Base-by-base conservation (phyloP, 23 red algal species). In the Gracilaria vermiculophylla region DNA sequence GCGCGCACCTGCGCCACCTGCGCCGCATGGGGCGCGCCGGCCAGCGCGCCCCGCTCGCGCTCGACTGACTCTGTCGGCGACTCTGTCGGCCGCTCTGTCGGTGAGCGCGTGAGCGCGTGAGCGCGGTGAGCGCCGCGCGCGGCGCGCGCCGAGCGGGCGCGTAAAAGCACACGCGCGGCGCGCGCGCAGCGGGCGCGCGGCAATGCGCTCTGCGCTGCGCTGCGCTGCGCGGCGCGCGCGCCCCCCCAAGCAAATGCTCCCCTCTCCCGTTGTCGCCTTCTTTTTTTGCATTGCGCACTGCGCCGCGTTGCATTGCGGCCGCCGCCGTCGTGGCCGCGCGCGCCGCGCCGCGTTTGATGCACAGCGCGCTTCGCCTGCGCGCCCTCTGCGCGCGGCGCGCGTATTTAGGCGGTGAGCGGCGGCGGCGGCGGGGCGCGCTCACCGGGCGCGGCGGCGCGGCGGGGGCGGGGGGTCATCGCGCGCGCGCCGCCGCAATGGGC, bases 1-100 rank as follows among this genome's bases (percentile, higher is more conserved):
- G 35, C 27, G 86, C 81, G 80, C 94, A 96, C 51, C 24, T 91
- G 19, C 42, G 76, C 15, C 94, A 96, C 50, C 70, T 96, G 50
- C 53, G 54, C 10, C 34, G 72, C 12, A 32, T 96, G 78, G 94
- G 94, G 12, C 43, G 25, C 40, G 48, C 51, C 2, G 94, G 94
- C 49, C 42, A 53, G 28, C 44, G 62, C 23, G 82, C 94, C 28
- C 85, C 91, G 56, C 69, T 96, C 31, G 86, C 86, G 69, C 51
- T 96, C 34, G 94, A 96, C 39, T 96, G 67, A 73, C 40, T 60
- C 55, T 60, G 5, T 60, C 27, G 55, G 25, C 27, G 7, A 19
- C n/a, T 6, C 55, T 60, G 19, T 60, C 12, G 43, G 5, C 6
- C 43, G 52, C 20, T 47, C 6, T 47, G 5, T 47, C 12, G 43